These are phyloP conservation scores for Cylindrotheca fusiformis DNA, from an alignment of 108 stramenopile species.

Conservation along the genomic window DNA sequence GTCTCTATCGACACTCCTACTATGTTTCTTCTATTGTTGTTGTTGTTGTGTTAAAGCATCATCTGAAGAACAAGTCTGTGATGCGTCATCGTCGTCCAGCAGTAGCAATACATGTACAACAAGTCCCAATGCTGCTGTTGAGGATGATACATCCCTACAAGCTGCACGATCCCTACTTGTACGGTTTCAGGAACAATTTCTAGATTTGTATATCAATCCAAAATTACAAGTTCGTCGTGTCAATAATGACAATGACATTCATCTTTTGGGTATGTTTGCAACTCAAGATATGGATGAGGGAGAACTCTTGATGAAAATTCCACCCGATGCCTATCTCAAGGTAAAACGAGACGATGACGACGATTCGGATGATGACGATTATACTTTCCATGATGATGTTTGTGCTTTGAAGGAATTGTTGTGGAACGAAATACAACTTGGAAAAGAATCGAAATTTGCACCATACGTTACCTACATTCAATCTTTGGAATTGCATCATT, in stretches of 20 bases:
- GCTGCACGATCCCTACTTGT: too few species aligned
- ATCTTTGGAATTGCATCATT: not conserved
- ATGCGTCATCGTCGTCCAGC: too few species aligned
- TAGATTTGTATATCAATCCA: slow-evolving; percentile 7
- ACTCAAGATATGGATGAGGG: slow-evolving; percentile 30
- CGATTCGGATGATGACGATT: not conserved
- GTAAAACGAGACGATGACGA: slow-evolving; percentile 3
- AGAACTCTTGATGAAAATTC: slow-evolving; percentile 32
- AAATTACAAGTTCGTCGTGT: slow-evolving; percentile 1
- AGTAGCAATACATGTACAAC: too few species aligned
- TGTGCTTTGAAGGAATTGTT: slow-evolving; percentile 27
- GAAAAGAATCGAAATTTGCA: slow-evolving; percentile 53
- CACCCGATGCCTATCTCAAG: slow-evolving; percentile 24
- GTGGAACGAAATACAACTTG: slow-evolving; percentile 32
- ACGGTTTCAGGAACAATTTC: too few species aligned
- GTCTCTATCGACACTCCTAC: too few species aligned
- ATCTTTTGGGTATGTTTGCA: slow-evolving; percentile 30
- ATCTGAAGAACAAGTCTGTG: too few species aligned
- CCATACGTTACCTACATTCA: slow-evolving; percentile 61
- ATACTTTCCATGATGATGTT: not conserved
- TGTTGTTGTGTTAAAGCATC: too few species aligned
- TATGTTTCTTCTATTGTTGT: too few species aligned
- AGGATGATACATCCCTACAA: too few species aligned
- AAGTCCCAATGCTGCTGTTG: too few species aligned
- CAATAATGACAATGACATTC: slow-evolving; percentile 13